Percentiles rank a stretch among this genome's conserved stretches.
These are phyloP conservation scores for Penicillium decumbens DNA, from an alignment of 2,329 filamentous ascomycete species.

Conservation along the genomic window DNA sequence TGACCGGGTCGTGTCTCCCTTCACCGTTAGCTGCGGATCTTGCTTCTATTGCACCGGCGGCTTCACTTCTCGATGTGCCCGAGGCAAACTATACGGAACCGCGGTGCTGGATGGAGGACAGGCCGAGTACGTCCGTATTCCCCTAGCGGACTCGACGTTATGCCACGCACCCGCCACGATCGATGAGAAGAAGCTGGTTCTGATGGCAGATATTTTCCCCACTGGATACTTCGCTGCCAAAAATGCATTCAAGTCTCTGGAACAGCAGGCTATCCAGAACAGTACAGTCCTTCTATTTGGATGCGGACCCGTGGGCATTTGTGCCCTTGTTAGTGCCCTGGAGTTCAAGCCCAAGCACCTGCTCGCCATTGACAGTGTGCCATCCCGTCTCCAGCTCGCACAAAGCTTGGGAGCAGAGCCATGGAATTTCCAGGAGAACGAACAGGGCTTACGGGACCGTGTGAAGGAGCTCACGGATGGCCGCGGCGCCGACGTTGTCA, in stretches of 20 bases:
- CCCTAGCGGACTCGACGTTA: slow-evolving; percentile 71
- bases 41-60: slow-evolving; percentile 80
- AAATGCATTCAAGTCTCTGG: slow-evolving; percentile 64
- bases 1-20: slow-evolving; percentile 75
- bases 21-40: slow-evolving; percentile 68
- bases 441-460: slow-evolving; percentile 50
- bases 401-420: slow-evolving; percentile 70
- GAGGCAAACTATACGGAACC: slow-evolving; percentile 66
- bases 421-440: slow-evolving; percentile 67
- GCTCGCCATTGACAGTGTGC: slow-evolving; percentile 73
- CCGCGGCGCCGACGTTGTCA: slow-evolving; percentile 74
- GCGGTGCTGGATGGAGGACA: slow-evolving; percentile 67
- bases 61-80: slow-evolving; percentile 68
- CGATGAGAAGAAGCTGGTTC: slow-evolving; percentile 66
- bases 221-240: slow-evolving; percentile 72
- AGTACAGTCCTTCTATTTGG: slow-evolving; percentile 65
- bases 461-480: slow-evolving; percentile 71
- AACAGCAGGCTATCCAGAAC: slow-evolving; percentile 41
- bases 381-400: slow-evolving; percentile 67
- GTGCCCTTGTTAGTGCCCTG: slow-evolving; percentile 69
- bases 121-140: slow-evolving; percentile 75
- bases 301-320: slow-evolving; percentile 77
- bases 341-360: slow-evolving; percentile 67
- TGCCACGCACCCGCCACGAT: slow-evolving; percentile 65
- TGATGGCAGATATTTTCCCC: slow-evolving; percentile 91